Conservation (phyloP, 305 asterid species). For the Fraxinus greggii region DNA sequence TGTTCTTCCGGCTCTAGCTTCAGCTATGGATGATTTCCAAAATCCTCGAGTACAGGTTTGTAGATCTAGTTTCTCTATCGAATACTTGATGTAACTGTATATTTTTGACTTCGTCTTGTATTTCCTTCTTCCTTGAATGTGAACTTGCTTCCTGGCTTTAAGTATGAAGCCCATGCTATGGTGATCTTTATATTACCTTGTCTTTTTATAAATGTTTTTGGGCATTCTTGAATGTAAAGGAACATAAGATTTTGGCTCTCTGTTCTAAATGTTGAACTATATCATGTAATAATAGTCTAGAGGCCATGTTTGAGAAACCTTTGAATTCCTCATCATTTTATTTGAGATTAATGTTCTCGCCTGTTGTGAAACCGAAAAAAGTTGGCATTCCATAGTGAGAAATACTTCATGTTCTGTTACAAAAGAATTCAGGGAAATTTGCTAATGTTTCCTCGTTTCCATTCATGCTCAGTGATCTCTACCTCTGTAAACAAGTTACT, state of each 20-base stretch:
- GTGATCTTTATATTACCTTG: background rate
- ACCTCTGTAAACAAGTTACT: background rate
- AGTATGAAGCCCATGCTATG: background rate
- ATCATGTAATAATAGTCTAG: background rate
- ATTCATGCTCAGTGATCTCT: background rate
- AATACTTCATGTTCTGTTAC: background rate
- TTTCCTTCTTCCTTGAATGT: background rate
- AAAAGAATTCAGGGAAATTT: background rate
- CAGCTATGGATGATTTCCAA: constrained; percentile 90
- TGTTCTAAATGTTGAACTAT: background rate
- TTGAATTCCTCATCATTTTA: background rate
- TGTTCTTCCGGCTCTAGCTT: constrained; percentile 76
- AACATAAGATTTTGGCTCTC: background rate
- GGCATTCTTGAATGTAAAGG: background rate
- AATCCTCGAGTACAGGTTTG: constrained; percentile 94
- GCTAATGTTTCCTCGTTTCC: background rate
- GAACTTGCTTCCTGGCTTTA: background rate
- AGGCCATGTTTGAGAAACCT: background rate
- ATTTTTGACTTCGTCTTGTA: background rate
- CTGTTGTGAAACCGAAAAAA: background rate
- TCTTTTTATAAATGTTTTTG: background rate
- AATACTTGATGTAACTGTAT: background rate
- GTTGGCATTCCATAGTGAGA: background rate
- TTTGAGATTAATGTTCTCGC: background rate
- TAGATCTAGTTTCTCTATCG: background rate